Conservation (phyloP, 139 green algal genomes). For the Auxenochlorella pyrenoidosa region DNA sequence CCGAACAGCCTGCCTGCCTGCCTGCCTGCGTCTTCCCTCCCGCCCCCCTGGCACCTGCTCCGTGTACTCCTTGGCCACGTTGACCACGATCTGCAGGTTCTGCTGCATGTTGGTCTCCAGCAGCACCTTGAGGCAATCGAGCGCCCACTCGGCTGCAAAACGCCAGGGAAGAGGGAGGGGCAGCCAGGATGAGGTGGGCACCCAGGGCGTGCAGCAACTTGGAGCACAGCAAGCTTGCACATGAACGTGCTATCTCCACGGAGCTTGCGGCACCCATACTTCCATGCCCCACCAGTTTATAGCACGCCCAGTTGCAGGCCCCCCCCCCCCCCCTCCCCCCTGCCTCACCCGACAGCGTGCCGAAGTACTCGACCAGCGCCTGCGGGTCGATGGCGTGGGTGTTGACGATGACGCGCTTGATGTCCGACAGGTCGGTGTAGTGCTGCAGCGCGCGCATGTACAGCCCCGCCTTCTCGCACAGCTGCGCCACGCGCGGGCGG, state of each 20-base stretch:
- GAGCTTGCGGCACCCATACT: too few species aligned
- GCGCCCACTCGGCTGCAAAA: conserved; percentile 35
- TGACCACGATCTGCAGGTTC: conserved; percentile 91
- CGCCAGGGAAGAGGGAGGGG: neutral
- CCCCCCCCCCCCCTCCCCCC: neutral
- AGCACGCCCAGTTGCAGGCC: too few species aligned
- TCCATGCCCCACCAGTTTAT: too few species aligned
- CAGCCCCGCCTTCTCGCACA: conserved; percentile 99
- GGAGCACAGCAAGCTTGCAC: neutral
- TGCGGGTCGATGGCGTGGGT: conserved; percentile 96
- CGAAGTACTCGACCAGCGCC: conserved; percentile 96
- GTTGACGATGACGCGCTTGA: conserved; percentile 97
- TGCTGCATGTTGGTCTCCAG: conserved; percentile 88
- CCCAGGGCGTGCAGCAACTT: neutral
- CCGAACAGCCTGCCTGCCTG: neutral
- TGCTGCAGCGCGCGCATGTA: conserved; percentile 99
- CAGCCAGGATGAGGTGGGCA: neutral
- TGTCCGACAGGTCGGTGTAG: conserved; percentile 97
- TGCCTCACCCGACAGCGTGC: conserved; percentile 94
- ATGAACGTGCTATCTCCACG: neutral
- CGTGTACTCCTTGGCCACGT: conserved; percentile 98
- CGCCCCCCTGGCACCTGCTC: conserved; percentile 82
- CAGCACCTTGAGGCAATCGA: conserved; percentile 92
- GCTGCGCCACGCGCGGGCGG: conserved; percentile 94
- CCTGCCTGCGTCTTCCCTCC: neutral